Evolutionary conservation across 2,329 filamentous ascomycete genomes (phyloP), one percentile per base, ranked within the genome.

Genomic region (Scedosporium aurantiacum): DNA sequence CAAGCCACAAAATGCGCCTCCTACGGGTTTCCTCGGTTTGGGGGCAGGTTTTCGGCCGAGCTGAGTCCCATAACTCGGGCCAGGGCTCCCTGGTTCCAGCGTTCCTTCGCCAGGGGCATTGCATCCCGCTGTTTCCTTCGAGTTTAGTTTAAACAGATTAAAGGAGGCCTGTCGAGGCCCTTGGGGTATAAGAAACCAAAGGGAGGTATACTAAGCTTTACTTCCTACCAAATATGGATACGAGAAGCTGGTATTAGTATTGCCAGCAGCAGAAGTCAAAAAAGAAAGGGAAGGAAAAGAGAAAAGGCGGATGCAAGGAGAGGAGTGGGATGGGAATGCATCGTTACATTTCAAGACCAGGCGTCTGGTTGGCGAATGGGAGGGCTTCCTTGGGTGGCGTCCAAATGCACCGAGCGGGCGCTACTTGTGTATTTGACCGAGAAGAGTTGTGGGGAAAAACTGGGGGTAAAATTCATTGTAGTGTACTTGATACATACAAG

Each of bases 311-410:
- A 54, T 23, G 50, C 50, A 54, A 54, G 23, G 50, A 58, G 47
- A 40, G 21, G 55, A 27, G 32, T 21, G 18, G 40, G 21, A 21
- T 47, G 45, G 58, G 7, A 12, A 54, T 54, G 50, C 50, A 60
- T 60, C 58, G 58, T 60, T 60, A 60, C 58, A 60, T 52, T 60
- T n/a, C 41, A 32, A 25, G 41, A 37, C 28, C 27, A 37, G 58
- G 58, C 58, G 58, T 55, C 45, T 60, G 58, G 47, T 41, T 60
- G 58, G n/a, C 58, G 27, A 60, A 60, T 60, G 47, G 28, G 58
- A 60, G 45, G 32, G 27, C 50, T 37, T 40, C 28, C 45, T 55
- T 8, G 18, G 28, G 58, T 18, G 21, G 58, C 21, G 16, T 54
- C 32, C 25, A 43, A 54, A 55, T 47, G 47, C 47, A 25, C 45